phyloP scores from a whole-genome alignment of 192 early-diverging fungal species.

The Podila horticola region DNA sequence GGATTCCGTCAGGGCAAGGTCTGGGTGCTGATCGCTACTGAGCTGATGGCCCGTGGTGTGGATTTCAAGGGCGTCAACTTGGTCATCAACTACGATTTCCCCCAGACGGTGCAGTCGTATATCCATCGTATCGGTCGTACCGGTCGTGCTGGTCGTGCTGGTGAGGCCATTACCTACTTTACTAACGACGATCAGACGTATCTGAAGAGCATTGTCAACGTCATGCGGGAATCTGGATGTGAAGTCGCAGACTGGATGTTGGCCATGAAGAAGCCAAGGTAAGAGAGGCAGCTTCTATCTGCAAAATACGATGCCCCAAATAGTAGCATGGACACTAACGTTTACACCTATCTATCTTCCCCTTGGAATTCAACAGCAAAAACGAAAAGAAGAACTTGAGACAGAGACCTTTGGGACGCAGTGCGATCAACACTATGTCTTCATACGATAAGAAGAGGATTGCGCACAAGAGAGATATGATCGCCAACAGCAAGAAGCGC shows the following conservation, averaged over 20 bases:
- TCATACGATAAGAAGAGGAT: slow-evolving; percentile 77
- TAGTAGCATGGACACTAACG: background rate
- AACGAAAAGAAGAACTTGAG: slow-evolving; percentile 74
- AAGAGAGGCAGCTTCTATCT: slow-evolving; percentile 55
- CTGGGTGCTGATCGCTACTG: slow-evolving; percentile 97
- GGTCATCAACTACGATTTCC: slow-evolving; percentile 99
- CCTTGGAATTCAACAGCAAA: slow-evolving; percentile 49
- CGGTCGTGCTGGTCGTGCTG: slow-evolving; percentile 92
- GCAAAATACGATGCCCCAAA: too few species aligned
- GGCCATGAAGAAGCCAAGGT: slow-evolving; percentile 79
- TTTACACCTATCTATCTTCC: background rate
- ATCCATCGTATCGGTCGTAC: slow-evolving; percentile 99
- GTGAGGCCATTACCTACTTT: slow-evolving; percentile 94
- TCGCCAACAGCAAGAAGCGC: slow-evolving; percentile 52
- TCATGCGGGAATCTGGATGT: slow-evolving; percentile 95
- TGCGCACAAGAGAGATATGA: slow-evolving; percentile 70
- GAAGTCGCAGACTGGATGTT: slow-evolving; percentile 99
- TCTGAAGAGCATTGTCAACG: slow-evolving; percentile 94
- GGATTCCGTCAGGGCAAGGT: slow-evolving; percentile 90
- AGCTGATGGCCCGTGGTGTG: slow-evolving; percentile 97
- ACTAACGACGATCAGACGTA: slow-evolving; percentile 93
- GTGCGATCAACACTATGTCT: slow-evolving; percentile 80
- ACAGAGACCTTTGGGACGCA: slow-evolving; percentile 77
- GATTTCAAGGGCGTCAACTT: slow-evolving; percentile 98
- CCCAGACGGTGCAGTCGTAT: slow-evolving; percentile 90